Evolutionary conservation across 179 eudicot species (phyloP), one percentile per base, ranked within the genome.

Genomic region (Spinacia oleracea): DNA sequence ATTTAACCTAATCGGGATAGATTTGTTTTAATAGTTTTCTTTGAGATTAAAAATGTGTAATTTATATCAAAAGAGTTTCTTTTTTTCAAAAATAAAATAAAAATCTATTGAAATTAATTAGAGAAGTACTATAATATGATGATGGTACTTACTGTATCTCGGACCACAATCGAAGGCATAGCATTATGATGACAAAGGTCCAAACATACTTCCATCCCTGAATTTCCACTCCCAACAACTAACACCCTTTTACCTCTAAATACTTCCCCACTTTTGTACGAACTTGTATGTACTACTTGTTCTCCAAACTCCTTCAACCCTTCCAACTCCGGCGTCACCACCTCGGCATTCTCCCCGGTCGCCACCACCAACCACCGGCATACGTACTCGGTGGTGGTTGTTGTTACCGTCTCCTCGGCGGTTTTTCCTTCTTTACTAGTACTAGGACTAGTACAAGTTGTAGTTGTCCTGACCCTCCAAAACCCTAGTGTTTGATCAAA

Each of bases 191-290:
- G 86, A 14, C 89, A 87, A 51, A 90, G 89, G 80, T 90, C 92
- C 85, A 90, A 85, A 77, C 86, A 85, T 80, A 90, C 85, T 78
- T 90, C 94, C 94, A 90, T 90, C 20, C 94, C 94, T 27, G 94
- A 90, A 67, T 90, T 90, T 66, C 94, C 94, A 80, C 94, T 76
- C 18, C 91, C 92, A 21, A 89, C 92, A 46, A 89, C 89, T 56
- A 88, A 84, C 72, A 88, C 93, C 63, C 51, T 85, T 53, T 79
- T 85, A 58, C 90, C 92, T 69, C 82, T 83, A 81, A 82, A 91
- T 53, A 59, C 79, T 5, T 78, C 84, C 5, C 94, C 94, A 80
- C 87, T 91, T 70, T 84, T 88, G 69, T 91, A 91, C 75, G 77
- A 77, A 80, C 91, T 86, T 20, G 89, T 84, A 70, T 91, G 91